Conservation (phyloP, 768 basidiomycete species). For the Cystofilobasidium bisporidii region DNA sequence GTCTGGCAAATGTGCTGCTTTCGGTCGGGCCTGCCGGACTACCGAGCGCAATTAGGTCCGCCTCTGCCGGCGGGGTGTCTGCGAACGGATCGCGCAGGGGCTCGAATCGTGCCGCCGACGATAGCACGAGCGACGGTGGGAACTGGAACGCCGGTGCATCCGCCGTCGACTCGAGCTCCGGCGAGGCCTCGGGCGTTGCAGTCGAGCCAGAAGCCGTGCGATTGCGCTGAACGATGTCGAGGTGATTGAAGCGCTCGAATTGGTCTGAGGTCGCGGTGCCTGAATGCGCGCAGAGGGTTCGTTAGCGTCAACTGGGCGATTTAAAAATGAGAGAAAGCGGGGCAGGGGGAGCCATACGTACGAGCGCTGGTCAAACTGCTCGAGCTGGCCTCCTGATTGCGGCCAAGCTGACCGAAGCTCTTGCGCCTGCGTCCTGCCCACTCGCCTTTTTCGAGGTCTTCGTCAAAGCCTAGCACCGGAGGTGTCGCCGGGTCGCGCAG, state of each 20-base stretch:
- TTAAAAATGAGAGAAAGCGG: not conserved
- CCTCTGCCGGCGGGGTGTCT: not conserved
- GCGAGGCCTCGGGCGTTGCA: not conserved
- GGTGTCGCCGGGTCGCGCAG: conserved; percentile 17
- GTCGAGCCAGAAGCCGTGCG: conserved; percentile 21
- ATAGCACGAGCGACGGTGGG: not conserved
- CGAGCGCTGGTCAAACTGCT: conserved; percentile 19
- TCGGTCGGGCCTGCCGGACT: not conserved
- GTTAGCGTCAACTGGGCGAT: too few relatives aligned
- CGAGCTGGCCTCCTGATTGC: conserved; percentile 13
- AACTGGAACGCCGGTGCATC: not conserved
- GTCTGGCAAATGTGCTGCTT: not conserved
- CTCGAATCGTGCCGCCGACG: not conserved
- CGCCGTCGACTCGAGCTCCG: conserved; percentile 4
- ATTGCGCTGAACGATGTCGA: conserved; percentile 23
- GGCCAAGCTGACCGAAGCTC: not conserved
- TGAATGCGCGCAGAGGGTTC: not conserved
- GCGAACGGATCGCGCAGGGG: conserved; percentile 2
- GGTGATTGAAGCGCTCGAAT: conserved; percentile 7
- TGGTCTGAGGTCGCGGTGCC: conserved; percentile 23
- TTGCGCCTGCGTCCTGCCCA: not conserved
- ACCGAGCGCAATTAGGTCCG: conserved; percentile 21
- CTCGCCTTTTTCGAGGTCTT: conserved; percentile 5
- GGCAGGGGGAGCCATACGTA: not conserved
- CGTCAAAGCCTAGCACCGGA: conserved; percentile 13